Evolutionary conservation across 2,329 filamentous ascomycete species (phyloP), one percentile per base, ranked within the genome.

Genomic region (Hymenoscyphus fraxineus): DNA sequence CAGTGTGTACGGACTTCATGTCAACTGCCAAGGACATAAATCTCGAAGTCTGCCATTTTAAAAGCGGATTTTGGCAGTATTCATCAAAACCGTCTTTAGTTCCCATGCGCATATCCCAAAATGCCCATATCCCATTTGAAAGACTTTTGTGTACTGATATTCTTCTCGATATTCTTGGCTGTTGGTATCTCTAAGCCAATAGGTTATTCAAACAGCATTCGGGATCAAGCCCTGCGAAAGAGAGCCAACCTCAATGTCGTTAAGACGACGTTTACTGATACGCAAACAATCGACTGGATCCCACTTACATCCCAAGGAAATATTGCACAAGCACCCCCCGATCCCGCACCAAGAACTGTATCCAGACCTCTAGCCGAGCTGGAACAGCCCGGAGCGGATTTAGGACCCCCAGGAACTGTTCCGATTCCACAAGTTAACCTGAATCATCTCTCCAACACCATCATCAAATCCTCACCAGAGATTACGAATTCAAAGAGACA

Each of bases 281-380:
- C 61, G 6, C 54, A 65, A 15, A 61, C 47, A n/a, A 65, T 68
- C 31, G 65, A 68, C 59, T 68, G 65, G 66, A 62, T 68, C 35
- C 40, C 65, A 3, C 16, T 62, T 13, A 61, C 54, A 12, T 66
- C 66, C 32, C 66, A 68, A 64, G 64, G 66, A 1, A 62, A 59
- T 22, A 61, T 68, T 44, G 66, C 66, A 44, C 54, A 27, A 19
- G 16, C 65, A 41, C 66, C 65, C 41, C 62, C 66, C 38, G 39
- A 38, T 41, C 60, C 22, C 12, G 3, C 58, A 13, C 35, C 35
- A 13, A 19, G 59, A 9, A 66, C 65, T 51, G 12, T 3, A 13
- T 39, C 64, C 15, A 31, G 31, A 27, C 61, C 61, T 15, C 9
- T 65, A 10, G 22, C 60, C 31, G 65, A 66, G 35, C 60, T 66